A percentile compares a stretch with the other conserved stretches of the same genome.
Evolutionary conservation across 2,329 filamentous ascomycete species (phyloP).

Genomic region (Lecanoromycetidae sp.): DNA sequence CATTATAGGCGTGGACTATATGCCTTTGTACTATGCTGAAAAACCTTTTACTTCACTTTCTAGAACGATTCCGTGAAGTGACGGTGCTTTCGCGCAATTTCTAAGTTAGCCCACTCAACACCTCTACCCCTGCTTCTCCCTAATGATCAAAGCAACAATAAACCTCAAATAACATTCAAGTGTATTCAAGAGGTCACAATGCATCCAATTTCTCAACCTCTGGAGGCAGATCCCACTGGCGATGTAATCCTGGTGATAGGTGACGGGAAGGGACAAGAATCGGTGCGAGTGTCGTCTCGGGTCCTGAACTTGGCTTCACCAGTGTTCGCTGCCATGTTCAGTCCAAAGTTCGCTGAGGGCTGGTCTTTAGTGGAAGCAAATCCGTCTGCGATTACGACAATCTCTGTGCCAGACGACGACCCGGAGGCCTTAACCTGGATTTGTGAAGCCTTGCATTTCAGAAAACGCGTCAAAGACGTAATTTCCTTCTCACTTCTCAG

Average conservation of each 20-base stretch:
- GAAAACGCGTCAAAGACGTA: not conserved
- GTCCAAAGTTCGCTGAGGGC: constrained; percentile 6
- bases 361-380: not conserved
- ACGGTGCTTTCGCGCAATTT: too few relatives aligned
- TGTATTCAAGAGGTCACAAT: not conserved
- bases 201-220: too few relatives aligned
- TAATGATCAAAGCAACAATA: not conserved
- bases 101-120: too few relatives aligned
- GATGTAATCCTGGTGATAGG: too few relatives aligned
- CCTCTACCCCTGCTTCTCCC: not conserved
- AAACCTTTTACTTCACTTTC: too few relatives aligned
- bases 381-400: too few relatives aligned
- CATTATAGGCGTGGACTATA: too few relatives aligned
- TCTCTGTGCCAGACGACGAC: constrained; percentile 8
- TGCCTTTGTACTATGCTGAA: too few relatives aligned
- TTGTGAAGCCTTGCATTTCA: constrained; percentile 2
- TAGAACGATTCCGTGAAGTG: too few relatives aligned
- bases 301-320: constrained; percentile 7
- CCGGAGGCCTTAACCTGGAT: not conserved
- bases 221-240: too few relatives aligned
- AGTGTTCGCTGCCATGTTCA: constrained; percentile 6
- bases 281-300: constrained; percentile 3
- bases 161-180: not conserved
- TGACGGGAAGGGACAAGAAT: not conserved
- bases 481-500: not conserved